phyloP scores from a whole-genome alignment of 2,329 filamentous ascomycete genomes.

The Aspergillus sp. region DNA sequence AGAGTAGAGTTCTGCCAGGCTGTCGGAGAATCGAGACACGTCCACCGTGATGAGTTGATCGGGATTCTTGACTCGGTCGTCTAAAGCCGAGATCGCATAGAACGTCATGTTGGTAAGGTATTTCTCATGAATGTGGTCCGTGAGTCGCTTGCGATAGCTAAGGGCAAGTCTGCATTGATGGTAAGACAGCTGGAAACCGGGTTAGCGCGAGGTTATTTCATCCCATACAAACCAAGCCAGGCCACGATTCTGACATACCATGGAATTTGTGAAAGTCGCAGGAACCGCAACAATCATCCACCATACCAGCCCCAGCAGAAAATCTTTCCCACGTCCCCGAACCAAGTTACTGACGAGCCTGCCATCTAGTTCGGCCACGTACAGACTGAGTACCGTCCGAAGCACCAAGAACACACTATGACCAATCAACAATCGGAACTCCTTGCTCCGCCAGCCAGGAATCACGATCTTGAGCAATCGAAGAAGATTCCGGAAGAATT shows the following conservation, averaged over 20 bases:
- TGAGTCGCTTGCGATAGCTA: conserved; percentile 88
- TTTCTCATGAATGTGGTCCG: conserved; percentile 91
- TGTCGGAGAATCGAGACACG: conserved; percentile 94
- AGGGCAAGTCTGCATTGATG: conserved; percentile 94
- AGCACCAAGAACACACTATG: conserved; percentile 92
- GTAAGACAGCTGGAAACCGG: conserved; percentile 71
- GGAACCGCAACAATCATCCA: conserved; percentile 98
- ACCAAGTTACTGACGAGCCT: conserved; percentile 89
- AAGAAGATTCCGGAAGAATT: conserved; percentile 76
- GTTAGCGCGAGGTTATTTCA: conserved; percentile 4
- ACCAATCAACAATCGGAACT: conserved; percentile 79
- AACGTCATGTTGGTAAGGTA: conserved; percentile 98
- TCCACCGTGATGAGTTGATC: conserved; percentile 97
- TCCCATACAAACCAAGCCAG: background rate
- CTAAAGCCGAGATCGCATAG: conserved; percentile 90
- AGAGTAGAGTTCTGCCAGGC: conserved; percentile 89
- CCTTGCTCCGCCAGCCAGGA: conserved; percentile 85
- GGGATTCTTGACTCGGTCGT: conserved; percentile 97
- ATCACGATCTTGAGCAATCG: conserved; percentile 82
- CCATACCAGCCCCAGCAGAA: conserved; percentile 84
- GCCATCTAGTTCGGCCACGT: conserved; percentile 94
- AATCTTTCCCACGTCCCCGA: conserved; percentile 85
- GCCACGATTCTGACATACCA: conserved; percentile 60
- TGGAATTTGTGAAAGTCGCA: conserved; percentile 97
- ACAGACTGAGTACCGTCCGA: conserved; percentile 87